Base-by-base conservation (phyloP, 2,329 filamentous ascomycete genomes). In the Nothomitra cinnamomea region DNA sequence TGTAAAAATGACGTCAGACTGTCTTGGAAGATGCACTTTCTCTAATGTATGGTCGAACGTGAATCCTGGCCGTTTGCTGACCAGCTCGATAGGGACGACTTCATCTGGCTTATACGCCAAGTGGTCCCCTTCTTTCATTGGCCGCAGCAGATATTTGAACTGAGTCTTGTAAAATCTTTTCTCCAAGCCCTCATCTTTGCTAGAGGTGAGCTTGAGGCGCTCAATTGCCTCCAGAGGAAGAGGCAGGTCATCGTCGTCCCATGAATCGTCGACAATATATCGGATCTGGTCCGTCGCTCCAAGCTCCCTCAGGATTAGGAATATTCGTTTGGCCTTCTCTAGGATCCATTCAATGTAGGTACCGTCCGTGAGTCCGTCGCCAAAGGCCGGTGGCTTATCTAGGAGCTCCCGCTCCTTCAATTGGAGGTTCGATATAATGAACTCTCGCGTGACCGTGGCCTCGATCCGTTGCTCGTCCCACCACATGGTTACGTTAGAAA, bases 341-440 rank as follows among this genome's bases (percentile, higher is more conserved):
- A 83, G 69, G 55, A 88, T 86, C 81, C 83, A 87, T 62, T 87
- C 83, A 71, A 83, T 80, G 63, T 88, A 88, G 1, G 83, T 87
- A 57, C 82, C 77, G 64, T 86, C 79, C 2, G 83, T 87, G 54
- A 78, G 63, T 54, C 78, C 78, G 60, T 80, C 80, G 28, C 83
- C 83, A 64, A 86, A 87, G 12, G 72, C 76, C 48, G 86, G 69
- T 7, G 78, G 78, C 41, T 70, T 70, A 61, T 83, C 75, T 48
- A 89, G 69, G 53, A 76, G 76, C 54, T 75, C 71, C 58, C 79
- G 72, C 65, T 85, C 82, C 56, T 79, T 73, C 41, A 78, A 75
- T 49, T 76, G 70, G 42, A 88, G 71, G 55, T 83, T 77, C 41
- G 77, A 77, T 51, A 75, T 73, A 57, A 87, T 77, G 62, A 81